Evolutionary conservation across 331 rosid genomes (phyloP), one percentile per base, ranked within the genome.

Genomic region (Pyrus hybrid): DNA sequence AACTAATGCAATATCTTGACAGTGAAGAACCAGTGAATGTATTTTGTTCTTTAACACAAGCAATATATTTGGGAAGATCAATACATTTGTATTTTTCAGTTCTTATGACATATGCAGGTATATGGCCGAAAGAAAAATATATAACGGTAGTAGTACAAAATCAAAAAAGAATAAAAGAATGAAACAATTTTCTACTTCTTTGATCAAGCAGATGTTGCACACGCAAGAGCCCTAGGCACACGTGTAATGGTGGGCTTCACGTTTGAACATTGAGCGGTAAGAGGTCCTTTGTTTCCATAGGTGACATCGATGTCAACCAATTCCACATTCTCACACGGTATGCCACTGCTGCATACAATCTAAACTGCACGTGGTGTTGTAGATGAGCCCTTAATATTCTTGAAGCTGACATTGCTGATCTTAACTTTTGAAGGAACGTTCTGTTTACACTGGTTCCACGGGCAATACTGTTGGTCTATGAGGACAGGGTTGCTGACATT

Each of bases 381-480:
- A 16, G 88, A 81, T 9, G 88, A 81, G 7, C 89, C 93, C 65
- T 11, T 67, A 4, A 88, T 85, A 70, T 86, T 76, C 56, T 64
- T 80, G 78, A 83, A 84, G 29, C 63, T 74, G 33, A 89, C 78
- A 8, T 84, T 67, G 70, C 82, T 83, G 33, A 90, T 67, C 85
- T 69, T 77, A n/a, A 86, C 73, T 23, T 65, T 80, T 4, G 89
- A 90, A 26, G 88, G 86, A 78, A 2, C 0, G 81, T 85, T 37
- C 7, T 1, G 21, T 10, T 73, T 45, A 69, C 93, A 90, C 0
- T 62, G 67, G 23, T 77, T 70, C 58, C 64, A 81, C 5, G 88
- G 91, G 78, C 96, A 86, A 26, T 90, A 87, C 13, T 65, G 81
- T 75, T 87, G 92, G 69, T 88, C 93, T 29, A 90, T 83, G 25